phyloP scores from a whole-genome alignment of 805 yeast species.

The Zygosaccharomyces bailii region DNA sequence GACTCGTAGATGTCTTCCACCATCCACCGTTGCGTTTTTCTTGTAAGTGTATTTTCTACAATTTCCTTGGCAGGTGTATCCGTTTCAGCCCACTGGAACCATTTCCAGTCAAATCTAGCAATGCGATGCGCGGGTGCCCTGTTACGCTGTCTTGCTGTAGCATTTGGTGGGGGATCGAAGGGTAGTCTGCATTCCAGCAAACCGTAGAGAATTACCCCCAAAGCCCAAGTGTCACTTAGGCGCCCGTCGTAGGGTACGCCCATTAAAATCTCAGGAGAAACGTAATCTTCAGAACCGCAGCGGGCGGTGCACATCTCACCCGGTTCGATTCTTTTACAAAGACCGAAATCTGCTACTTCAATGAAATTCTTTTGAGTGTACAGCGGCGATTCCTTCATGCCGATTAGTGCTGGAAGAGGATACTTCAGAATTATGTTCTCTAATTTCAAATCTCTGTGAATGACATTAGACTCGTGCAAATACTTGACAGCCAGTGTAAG shows the following conservation, averaged over 20 bases:
- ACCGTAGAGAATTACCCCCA: constrained; percentile 87
- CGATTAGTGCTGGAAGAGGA: constrained; percentile 34
- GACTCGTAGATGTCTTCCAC: constrained; percentile 27
- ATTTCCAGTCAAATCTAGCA: constrained; percentile 88
- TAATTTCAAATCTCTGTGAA: constrained; percentile 88
- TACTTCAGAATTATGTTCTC: constrained; percentile 69
- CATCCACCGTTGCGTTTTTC: constrained; percentile 33
- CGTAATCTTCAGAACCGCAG: constrained; percentile 96
- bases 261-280: constrained; percentile 88
- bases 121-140: constrained; percentile 74
- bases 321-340: constrained; percentile 65
- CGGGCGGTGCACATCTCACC: constrained; percentile 71
- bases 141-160: constrained; percentile 35
- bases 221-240: constrained; percentile 89
- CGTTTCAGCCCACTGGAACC: constrained; percentile 52
- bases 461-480: constrained; percentile 62
- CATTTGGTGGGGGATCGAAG: constrained; percentile 76
- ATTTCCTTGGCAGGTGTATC: constrained; percentile 28
- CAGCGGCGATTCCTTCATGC: constrained; percentile 18
- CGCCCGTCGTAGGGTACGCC: constrained; percentile 91
- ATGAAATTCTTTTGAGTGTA: constrained; percentile 38
- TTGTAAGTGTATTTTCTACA: constrained; percentile 30
- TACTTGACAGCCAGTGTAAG: constrained; percentile 64
- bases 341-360: constrained; percentile 83
- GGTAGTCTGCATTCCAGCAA: constrained; percentile 85